Evolutionary conservation across 352 stramenopile species (phyloP).

Genomic region (Elongisporangium prolatum): DNA sequence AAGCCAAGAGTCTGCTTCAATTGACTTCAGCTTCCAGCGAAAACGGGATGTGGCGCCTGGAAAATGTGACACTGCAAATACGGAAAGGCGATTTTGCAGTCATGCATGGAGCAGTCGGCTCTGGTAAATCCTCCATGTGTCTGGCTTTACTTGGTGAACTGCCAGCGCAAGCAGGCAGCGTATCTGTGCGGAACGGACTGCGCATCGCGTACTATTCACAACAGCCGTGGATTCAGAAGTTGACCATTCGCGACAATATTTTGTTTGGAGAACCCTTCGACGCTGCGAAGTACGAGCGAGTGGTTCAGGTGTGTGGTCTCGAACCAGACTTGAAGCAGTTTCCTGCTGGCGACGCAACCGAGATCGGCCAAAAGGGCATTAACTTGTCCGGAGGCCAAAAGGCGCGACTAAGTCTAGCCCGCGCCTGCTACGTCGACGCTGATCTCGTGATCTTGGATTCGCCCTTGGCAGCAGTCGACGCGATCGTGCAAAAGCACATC

Average conservation of each 20-base stretch:
- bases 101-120: slow-evolving; percentile 2
- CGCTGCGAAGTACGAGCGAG: slow-evolving; percentile 20
- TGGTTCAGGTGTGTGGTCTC: slow-evolving; percentile 62
- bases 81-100: slow-evolving; percentile 4
- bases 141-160: slow-evolving; percentile 3
- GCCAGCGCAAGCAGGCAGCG: neutral
- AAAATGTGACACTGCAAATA: neutral
- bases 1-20: no score
- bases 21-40: neutral
- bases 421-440: slow-evolving; percentile 40
- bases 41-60: neutral
- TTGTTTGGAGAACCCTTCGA: slow-evolving; percentile 69
- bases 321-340: slow-evolving; percentile 71
- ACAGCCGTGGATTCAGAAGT: slow-evolving; percentile 90
- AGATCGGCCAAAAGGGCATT: slow-evolving; percentile 93
- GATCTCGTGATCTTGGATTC: slow-evolving; percentile 84
- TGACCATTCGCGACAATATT: slow-evolving; percentile 88
- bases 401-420: slow-evolving; percentile 40
- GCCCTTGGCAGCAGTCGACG: slow-evolving; percentile 49
- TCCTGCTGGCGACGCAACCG: slow-evolving; percentile 76
- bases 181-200: neutral
- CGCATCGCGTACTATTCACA: slow-evolving; percentile 42
- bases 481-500: slow-evolving; percentile 5
- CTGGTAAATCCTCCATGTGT: slow-evolving; percentile 5
- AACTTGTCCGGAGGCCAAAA: slow-evolving; percentile 92